These are phyloP conservation scores for Pleurotus citrinopileatus DNA, from an alignment of 768 basidiomycete species.

Conservation along the genomic window DNA sequence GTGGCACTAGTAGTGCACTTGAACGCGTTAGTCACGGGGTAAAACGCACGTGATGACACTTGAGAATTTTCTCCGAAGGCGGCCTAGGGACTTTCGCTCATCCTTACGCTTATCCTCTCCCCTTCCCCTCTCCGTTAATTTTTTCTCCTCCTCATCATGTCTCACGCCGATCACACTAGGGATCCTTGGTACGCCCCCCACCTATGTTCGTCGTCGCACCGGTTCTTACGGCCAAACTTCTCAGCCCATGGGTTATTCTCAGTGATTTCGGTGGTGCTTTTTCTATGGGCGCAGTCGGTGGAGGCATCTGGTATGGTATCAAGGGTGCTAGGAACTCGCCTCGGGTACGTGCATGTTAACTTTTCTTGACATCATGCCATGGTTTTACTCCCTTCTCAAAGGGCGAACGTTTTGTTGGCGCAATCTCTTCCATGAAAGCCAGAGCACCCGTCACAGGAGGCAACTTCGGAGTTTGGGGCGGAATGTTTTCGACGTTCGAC, in stretches of 20 bases:
- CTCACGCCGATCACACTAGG: constrained; percentile 89
- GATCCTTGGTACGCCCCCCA: constrained; percentile 73
- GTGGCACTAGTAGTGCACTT: not conserved
- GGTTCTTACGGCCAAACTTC: not conserved
- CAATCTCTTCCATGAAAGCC: constrained; percentile 95
- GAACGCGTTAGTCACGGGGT: constrained; percentile 2
- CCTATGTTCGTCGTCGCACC: not conserved
- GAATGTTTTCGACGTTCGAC: constrained; percentile 98
- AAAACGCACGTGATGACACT: not conserved
- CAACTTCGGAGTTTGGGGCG: constrained; percentile 95
- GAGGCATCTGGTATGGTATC: constrained; percentile 98
- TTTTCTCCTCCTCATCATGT: constrained; percentile 65
- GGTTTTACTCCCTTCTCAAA: constrained; percentile 26
- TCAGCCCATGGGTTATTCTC: constrained; percentile 96
- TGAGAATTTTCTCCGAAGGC: constrained; percentile 7
- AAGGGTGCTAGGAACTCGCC: constrained; percentile 98
- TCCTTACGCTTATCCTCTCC: constrained; percentile 11
- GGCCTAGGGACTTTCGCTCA: constrained; percentile 7
- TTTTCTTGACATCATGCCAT: not conserved
- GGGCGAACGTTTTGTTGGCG: constrained; percentile 94
- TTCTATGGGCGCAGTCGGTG: constrained; percentile 97
- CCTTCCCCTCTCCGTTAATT: constrained; percentile 15
- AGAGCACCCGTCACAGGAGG: constrained; percentile 97
- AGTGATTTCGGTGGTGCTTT: constrained; percentile 98
- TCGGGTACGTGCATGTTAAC: constrained; percentile 50